Base-by-base conservation (phyloP, 345 rosid genomes). In the Anastatica hierochuntica region DNA sequence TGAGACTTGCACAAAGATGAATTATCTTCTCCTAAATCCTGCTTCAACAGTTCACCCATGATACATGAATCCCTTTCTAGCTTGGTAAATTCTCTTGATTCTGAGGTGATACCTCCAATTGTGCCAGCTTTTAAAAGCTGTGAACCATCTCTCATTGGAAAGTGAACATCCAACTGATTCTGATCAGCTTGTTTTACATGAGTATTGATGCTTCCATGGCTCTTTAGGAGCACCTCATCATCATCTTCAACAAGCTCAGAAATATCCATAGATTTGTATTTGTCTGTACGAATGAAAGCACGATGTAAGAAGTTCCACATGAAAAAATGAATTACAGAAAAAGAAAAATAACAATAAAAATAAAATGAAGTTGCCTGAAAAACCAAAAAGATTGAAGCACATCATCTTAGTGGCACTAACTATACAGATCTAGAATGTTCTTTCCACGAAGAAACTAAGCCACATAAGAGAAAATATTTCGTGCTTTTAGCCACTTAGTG, bases 241-340 rank as follows among this genome's bases (percentile, higher is more conserved):
- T 88, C 95, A 14, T 85, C 97, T 78, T 92, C 98, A 34, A 85
- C 78, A 43, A 79, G 61, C 74, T 76, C 74, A 63, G 84, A 81
- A 30, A 72, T 61, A 67, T 81, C 79, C 74, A 75, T 48, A 50
- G 67, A 64, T 49, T 62, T 78, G 65, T 77, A 74, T 58, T 63
- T 88, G 27, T 83, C 98, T 92, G 78, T 53, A 69, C 46, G 13
- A 56, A 75, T 43, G 46, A 72, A 66, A 29, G 20, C 37, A 52
- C 39, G 26, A 52, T 17, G 49, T 59, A 37, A 21, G 16, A n/a
- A 38, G 14, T 20, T 51, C 39, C 43, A 46, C 37, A 17, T 37
- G 27, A 43, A 50, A 8, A 17, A 37, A n/a, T n/a, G 26, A 43
- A 35, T 52, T 14, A 23, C 15, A 27, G 60, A 41, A 29, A 46